These are phyloP conservation scores for Hemisphaericaspora xylofermentans DNA, from an alignment of 1,139 yeast genomes.

Conservation along the genomic window DNA sequence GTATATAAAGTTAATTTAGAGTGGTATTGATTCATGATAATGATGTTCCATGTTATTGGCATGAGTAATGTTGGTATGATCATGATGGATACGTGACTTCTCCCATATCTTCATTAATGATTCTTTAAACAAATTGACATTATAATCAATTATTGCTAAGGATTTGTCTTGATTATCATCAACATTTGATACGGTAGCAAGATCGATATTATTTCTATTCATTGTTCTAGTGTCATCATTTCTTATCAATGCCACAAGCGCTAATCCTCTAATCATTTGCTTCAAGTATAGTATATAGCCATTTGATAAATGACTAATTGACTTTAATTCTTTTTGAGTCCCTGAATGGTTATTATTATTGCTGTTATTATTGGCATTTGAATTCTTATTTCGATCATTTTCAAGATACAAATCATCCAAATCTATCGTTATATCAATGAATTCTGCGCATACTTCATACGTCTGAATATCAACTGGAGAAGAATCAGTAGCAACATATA, in stretches of 20 bases:
- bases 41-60: neutral
- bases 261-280: constrained; percentile 91
- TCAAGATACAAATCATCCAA: constrained; percentile 70
- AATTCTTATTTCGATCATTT: constrained; percentile 17
- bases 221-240: constrained; percentile 44
- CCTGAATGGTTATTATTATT: constrained; percentile 3
- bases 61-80: neutral
- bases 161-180: constrained; percentile 53
- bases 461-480: constrained; percentile 94
- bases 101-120: constrained; percentile 82
- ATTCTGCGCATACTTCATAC: constrained; percentile 95
- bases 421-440: constrained; percentile 91
- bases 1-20: neutral
- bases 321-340: constrained; percentile 45
- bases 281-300: constrained; percentile 81
- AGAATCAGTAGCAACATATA: constrained; percentile 94
- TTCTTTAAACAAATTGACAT: constrained; percentile 76
- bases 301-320: constrained; percentile 74
- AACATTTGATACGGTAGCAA: constrained; percentile 14
- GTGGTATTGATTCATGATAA: neutral
- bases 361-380: constrained; percentile 9
- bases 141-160: constrained; percentile 82
- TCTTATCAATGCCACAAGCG: constrained; percentile 82
- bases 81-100: constrained; percentile 21
- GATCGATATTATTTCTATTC: constrained; percentile 16